Evolutionary conservation across 2,329 filamentous ascomycete species (phyloP), one percentile per base, ranked within the genome.

Genomic region (Reticulascus tulasneorum): DNA sequence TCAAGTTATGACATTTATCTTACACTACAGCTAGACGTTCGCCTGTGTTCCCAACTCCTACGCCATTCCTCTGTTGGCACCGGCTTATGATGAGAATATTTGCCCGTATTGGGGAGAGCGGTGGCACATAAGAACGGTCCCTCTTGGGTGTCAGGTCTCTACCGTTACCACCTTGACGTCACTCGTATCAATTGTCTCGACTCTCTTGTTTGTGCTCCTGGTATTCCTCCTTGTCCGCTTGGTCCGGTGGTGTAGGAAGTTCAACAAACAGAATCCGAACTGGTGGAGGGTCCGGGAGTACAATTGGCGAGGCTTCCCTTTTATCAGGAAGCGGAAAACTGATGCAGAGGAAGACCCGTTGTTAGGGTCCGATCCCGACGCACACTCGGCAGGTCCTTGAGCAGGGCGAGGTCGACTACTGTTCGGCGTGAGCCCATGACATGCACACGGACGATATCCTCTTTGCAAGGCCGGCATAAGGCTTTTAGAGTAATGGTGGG

Each of bases 1-100:
- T 33, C 42, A 23, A 37, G 34, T 30, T 9, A 26, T 33, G 23
- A 31, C 27, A 26, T 23, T 24, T 10, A 6, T 17, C 21, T 16
- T 9, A 13, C 7, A 15, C 22, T 26, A 12, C 17, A 35, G 17
- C 29, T 37, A 75, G 72, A 71, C 72, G 5, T 71, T 66, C 53
- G 66, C 69, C 1, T 79, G 75, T 49, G 66, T 77, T 2, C 74
- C 75, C 16, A 77, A 76, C 42, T 54, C 59, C 12, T 53, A 67
- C 38, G 36, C 43, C 1, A 50, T 75, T 9, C 69, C 63, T 1
- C 49, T 73, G 20, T 56, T 78, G 12, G 72, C 72, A 3, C 75
- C 74, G 3, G 64, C 68, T 3, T 69, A 62, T 47, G 59, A 75
- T 37, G 56, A 66, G 25, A 53, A 69, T 32, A 59, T 76, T 9